Conservation (phyloP, 2,329 filamentous ascomycete genomes). For the Fusarium aywerte region DNA sequence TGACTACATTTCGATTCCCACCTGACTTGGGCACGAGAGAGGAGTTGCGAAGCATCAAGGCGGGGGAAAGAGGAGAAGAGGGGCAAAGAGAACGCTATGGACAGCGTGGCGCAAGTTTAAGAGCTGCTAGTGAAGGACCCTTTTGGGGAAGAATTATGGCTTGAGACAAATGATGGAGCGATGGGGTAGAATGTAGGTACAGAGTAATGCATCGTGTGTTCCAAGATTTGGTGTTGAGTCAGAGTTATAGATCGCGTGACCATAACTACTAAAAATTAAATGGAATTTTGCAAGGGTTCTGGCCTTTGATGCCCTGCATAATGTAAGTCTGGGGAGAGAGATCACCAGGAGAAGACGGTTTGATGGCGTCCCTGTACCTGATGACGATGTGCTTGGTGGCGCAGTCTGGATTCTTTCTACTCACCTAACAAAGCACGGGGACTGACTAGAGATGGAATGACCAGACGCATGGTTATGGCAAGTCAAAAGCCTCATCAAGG, state of each 20-base stretch:
- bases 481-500: neutral
- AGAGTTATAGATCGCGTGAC: conserved; percentile 8
- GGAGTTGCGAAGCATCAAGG: conserved; percentile 26
- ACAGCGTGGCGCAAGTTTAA: conserved; percentile 22
- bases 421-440: neutral
- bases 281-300: conserved; percentile 7
- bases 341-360: conserved; percentile 20
- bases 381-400: conserved; percentile 26
- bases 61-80: conserved; percentile 24
- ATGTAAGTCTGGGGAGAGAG: conserved; percentile 2
- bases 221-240: neutral
- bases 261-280: neutral
- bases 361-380: conserved; percentile 30
- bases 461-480: neutral
- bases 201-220: neutral
- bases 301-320: conserved; percentile 2
- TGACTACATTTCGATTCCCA: conserved; percentile 7
- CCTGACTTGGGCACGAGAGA: conserved; percentile 20
- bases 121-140: conserved; percentile 1
- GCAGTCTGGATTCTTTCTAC: conserved; percentile 23
- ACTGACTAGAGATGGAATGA: conserved; percentile 5
- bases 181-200: neutral
- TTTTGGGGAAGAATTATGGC: neutral
- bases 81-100: conserved; percentile 14
- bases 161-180: neutral